A percentile compares a stretch with the other conserved stretches of the same genome.
Evolutionary conservation across 2,329 filamentous ascomycete species (phyloP).

Genomic region (Fusarium citri): DNA sequence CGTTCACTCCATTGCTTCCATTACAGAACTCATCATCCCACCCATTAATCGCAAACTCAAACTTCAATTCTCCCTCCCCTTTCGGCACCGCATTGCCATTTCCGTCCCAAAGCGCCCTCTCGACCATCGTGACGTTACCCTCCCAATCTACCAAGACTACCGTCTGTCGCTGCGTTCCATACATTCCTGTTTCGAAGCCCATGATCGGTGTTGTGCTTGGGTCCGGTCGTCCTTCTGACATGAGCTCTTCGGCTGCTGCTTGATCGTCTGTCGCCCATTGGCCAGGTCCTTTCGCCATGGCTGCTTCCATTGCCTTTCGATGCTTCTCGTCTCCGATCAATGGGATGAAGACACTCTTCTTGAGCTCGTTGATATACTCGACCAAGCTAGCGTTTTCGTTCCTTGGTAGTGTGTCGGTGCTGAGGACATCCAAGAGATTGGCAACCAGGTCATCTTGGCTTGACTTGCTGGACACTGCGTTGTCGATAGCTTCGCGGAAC

Average conservation of each 20-base stretch:
- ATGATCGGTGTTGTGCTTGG: conserved; percentile 47
- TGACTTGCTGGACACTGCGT: conserved; percentile 52
- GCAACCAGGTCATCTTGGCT: conserved; percentile 63
- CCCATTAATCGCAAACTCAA: conserved; percentile 67
- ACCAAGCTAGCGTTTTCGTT: conserved; percentile 60
- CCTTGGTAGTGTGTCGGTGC: conserved; percentile 66
- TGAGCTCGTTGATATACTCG: conserved; percentile 64
- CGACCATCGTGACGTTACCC: conserved; percentile 69
- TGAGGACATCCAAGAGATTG: conserved; percentile 65
- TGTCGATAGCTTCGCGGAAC: conserved; percentile 56
- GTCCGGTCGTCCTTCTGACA: conserved; percentile 55
- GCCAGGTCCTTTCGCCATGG: conserved; percentile 52
- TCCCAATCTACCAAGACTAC: conserved; percentile 72
- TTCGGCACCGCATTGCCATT: conserved; percentile 66
- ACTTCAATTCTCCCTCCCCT: conserved; percentile 66
- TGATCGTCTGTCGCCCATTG: conserved; percentile 55
- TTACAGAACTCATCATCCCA: conserved; percentile 54
- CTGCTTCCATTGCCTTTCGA: conserved; percentile 58
- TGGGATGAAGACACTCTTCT: conserved; percentile 72
- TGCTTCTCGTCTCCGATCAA: conserved; percentile 64
- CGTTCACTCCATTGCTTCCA: conserved; percentile 4
- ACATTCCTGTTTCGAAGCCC: conserved; percentile 68
- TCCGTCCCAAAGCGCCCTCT: conserved; percentile 70
- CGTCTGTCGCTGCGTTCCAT: conserved; percentile 74
- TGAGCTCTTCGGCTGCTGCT: conserved; percentile 52